Evolutionary conservation across 805 yeast species (phyloP), one percentile per base, ranked within the genome.

Genomic region (Barnettozyma vustinii): DNA sequence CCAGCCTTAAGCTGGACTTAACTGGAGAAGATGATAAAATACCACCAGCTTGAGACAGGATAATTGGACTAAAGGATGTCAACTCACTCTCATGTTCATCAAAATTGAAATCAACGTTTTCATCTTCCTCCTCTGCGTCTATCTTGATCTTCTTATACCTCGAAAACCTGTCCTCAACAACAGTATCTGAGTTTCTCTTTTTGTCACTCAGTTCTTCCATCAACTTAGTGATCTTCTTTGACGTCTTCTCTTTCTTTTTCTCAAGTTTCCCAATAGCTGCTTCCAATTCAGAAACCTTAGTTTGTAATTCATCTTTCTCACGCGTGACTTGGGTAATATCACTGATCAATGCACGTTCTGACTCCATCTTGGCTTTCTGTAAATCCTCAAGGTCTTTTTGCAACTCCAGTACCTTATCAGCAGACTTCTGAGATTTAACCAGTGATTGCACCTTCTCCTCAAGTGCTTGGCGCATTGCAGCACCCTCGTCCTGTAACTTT

Each of bases 161-260:
- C 10, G 41, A 7, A n/a, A 18, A n/a, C 4, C 23, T 35, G 13
- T 20, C 32, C 12, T 45, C 46, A 21, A 37, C 37, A 21, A 20
- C 13, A 5, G 13, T 9, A 8, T 52, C 57, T 2, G 56, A 52
- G 10, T 30, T 53, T 52, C 63, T 56, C 45, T 60, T 58, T 10
- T 35, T 39, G 10, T 45, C 19, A 16, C 35, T 21, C n/a, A 44
- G 13, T 4, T 36, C 42, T 10, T 48, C 45, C 7, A 18, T 44
- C 44, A 59, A 37, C 9, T 54, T 50, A 2, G 52, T 50, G 21
- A 58, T 43, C 40, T 48, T 51, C 26, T 49, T 45, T 2, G 47
- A 8, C n/a, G 44, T 54, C 40, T 49, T 52, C 44, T 53, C 49
- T 13, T 54, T 56, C 32, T 53, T 52, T 40, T 54, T 52, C 13